Evolutionary conservation across 148 eudicot species (phyloP).

Genomic region (Rhododendron ferrugineum): DNA sequence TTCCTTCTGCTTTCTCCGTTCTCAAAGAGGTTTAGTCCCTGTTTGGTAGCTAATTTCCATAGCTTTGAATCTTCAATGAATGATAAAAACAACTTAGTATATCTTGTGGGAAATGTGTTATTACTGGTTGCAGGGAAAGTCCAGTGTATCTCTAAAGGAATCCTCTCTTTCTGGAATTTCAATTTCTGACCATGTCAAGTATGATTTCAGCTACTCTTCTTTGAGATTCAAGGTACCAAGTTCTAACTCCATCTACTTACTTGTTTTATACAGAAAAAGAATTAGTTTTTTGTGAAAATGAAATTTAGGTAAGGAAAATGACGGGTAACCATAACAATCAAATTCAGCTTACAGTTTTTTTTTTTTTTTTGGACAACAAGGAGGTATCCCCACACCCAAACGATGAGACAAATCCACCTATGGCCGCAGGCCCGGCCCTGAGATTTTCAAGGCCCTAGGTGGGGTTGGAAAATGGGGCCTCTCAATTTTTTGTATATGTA

Average conservation of each 20-base stretch:
- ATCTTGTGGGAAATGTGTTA: neutral
- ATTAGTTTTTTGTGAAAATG: neutral
- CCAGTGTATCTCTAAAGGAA: conserved; percentile 40
- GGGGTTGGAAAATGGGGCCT: too few species aligned
- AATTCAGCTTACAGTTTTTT: neutral
- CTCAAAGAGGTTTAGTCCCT: conserved; percentile 52
- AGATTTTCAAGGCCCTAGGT: too few species aligned
- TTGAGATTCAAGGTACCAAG: conserved; percentile 47
- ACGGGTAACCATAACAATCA: neutral
- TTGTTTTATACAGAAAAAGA: neutral
- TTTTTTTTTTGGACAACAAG: neutral
- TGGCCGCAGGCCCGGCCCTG: too few species aligned
- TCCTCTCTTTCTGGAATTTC: conserved; percentile 50
- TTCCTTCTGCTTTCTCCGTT: conserved; percentile 52
- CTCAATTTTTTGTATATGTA: too few species aligned
- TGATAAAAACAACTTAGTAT: neutral
- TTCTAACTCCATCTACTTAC: neutral
- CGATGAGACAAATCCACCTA: too few species aligned
- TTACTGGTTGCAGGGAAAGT: conserved; percentile 31
- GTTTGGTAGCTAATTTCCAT: neutral
- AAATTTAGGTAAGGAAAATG: neutral
- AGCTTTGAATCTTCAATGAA: neutral
- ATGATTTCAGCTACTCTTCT: conserved; percentile 36
- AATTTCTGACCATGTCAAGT: conserved; percentile 36
- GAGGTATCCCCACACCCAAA: too few species aligned